Evolutionary conservation across 495 filamentous ascomycete species (phyloP).

Genomic region (Trichocladium uniseriatum): DNA sequence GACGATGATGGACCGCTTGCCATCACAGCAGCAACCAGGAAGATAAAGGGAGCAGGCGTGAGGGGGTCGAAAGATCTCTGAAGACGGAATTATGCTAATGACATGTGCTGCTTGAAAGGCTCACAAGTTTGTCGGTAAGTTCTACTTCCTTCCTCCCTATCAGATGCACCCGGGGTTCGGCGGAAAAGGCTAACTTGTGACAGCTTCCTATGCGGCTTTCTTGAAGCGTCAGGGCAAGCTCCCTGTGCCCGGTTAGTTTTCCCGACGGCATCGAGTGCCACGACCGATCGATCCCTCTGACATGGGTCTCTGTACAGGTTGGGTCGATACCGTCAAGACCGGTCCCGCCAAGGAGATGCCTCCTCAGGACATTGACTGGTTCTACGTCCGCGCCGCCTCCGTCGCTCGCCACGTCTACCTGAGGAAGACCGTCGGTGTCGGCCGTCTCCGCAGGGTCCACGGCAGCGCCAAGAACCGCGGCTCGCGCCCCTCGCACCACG

Average conservation of each 20-base stretch:
- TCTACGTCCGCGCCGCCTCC: slow-evolving; percentile 93
- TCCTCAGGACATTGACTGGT: slow-evolving; percentile 96
- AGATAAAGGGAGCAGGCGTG: slow-evolving; percentile 43
- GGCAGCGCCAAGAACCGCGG: slow-evolving; percentile 96
- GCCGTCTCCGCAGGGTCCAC: slow-evolving; percentile 71
- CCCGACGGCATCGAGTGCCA: slow-evolving; percentile 5
- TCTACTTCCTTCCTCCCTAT: background rate
- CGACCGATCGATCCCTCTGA: slow-evolving; percentile 3
- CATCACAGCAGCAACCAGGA: slow-evolving; percentile 21
- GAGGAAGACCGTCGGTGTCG: slow-evolving; percentile 96
- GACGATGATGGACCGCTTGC: slow-evolving; percentile 19
- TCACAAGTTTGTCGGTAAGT: slow-evolving; percentile 74
- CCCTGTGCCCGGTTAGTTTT: slow-evolving; percentile 71
- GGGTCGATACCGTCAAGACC: slow-evolving; percentile 99
- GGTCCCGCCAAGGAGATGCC: slow-evolving; percentile 91
- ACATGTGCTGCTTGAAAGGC: slow-evolving; percentile 41
- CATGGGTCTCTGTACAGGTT: slow-evolving; percentile 45
- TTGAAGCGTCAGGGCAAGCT: slow-evolving; percentile 99
- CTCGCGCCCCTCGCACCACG: slow-evolving; percentile 82
- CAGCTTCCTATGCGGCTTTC: slow-evolving; percentile 82
- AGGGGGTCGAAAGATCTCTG: slow-evolving; percentile 52
- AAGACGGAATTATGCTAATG: slow-evolving; percentile 53
- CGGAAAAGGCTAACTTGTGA: background rate
- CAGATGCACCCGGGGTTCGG: background rate
- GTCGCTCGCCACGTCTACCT: slow-evolving; percentile 98